A percentile compares a stretch with the other conserved stretches of the same genome.
Conservation (phyloP, 139 green algal genomes). For the Chlamydomonas sp. region DNA sequence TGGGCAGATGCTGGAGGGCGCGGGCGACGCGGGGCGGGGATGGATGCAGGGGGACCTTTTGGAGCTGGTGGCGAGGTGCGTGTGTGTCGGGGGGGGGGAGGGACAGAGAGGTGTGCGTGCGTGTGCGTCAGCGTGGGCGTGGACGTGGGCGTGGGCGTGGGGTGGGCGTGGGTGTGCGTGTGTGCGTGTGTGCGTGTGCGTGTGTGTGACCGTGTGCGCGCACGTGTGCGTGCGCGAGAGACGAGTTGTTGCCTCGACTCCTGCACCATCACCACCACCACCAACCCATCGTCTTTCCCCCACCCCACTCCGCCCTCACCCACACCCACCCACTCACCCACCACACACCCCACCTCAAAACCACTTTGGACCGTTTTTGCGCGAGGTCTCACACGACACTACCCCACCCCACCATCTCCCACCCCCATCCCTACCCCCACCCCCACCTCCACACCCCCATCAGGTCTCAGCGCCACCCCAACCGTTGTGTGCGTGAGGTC, state of each 20-base stretch:
- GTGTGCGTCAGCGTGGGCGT: not conserved
- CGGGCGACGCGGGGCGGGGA: not conserved
- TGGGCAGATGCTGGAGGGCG: slow-evolving; percentile 20
- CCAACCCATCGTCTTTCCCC: no score
- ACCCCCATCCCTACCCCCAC: no score
- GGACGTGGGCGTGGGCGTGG: not conserved
- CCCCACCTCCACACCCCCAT: no score
- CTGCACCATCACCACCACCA: no score
- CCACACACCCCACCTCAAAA: no score
- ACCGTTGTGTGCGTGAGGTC: slow-evolving; percentile 84
- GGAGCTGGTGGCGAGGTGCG: slow-evolving; percentile 10
- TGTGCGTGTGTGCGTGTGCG: no score
- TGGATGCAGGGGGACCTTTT: not conserved
- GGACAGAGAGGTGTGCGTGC: not conserved
- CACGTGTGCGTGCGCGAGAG: not conserved
- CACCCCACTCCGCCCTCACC: no score
- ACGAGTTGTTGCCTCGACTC: no score
- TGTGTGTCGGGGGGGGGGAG: slow-evolving; percentile 2
- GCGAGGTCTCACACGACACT: no score
- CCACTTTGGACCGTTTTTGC: no score
- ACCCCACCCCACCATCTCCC: no score
- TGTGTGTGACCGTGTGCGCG: not conserved
- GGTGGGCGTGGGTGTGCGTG: not conserved
- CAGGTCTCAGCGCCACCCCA: slow-evolving; percentile 23
- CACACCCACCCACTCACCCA: no score